Evolutionary conservation across 2,329 filamentous ascomycete genomes (phyloP), one percentile per base, ranked within the genome.

Genomic region (Nemania bipapillata): DNA sequence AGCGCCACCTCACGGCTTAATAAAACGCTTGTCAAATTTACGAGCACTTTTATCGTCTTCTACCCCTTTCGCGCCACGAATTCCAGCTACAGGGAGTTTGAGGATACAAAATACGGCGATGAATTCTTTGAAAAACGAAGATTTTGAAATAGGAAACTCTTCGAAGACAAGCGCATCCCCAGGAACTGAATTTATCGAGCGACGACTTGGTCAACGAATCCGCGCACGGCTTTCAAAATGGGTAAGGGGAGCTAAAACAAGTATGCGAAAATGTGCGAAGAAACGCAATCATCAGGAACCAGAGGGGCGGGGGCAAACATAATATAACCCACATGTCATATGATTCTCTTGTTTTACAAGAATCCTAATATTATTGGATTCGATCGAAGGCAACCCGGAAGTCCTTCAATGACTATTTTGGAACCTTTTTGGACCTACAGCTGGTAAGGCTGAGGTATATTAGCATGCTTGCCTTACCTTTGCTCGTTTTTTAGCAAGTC

Each of bases 321-420:
- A 63, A 32, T 61, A 54, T 62, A 42, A 37, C 35, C 49, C 17
- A 60, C 47, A 54, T 62, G 62, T 69, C 40, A 70, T 59, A 65
- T 63, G 50, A 42, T 40, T 63, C 53, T 64, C 45, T 68, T 61
- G 63, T 67, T 62, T 50, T 64, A 64, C 58, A 56, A 69, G 49
- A 65, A 64, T 63, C 63, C 70, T 70, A 72, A 68, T 66, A 75
- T 75, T 58, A 70, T 76, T 76, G 74, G 73, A 75, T 76, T 73
- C 72, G 66, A 71, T 72, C 70, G 55, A 61, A 68, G 72, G 63
- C 62, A 73, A 63, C 59, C 40, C 54, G 55, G 47, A 59, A 55
- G 58, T 54, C 64, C 59, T 73, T 76, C 70, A 52, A 47, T 65
- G 28, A 57, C 65, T 50, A 69, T 76, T 75, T 76, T 76, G 74